A percentile compares a stretch with the other conserved stretches of the same genome.
These are phyloP conservation scores for Scedosporium apiospermum DNA, from an alignment of 2,329 filamentous ascomycete species.

Conservation along the genomic window DNA sequence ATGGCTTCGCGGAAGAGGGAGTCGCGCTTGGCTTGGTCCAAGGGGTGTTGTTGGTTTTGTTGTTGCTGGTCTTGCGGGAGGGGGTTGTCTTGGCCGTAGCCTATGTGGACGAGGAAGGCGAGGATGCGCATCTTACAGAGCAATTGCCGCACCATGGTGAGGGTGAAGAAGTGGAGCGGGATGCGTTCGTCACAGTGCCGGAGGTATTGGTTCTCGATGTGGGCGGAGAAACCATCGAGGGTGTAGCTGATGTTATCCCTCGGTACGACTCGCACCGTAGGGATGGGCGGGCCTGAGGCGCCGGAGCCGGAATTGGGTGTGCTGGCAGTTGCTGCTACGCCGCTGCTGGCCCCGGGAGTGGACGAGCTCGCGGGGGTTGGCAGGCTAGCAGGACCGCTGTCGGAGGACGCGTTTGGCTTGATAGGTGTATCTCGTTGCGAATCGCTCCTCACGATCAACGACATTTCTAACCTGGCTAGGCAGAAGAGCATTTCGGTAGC, in stretches of 20 bases:
- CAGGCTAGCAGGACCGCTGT: neutral
- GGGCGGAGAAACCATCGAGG: constrained; percentile 41
- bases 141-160: constrained; percentile 45
- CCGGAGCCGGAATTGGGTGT: constrained; percentile 15
- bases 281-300: constrained; percentile 16
- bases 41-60: constrained; percentile 14
- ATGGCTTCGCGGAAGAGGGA: constrained; percentile 44
- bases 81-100: constrained; percentile 17
- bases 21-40: constrained; percentile 39
- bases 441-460: constrained; percentile 41
- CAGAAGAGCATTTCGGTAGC: constrained; percentile 53
- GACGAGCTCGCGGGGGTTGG: neutral
- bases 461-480: constrained; percentile 46
- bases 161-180: constrained; percentile 48
- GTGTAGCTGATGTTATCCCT: constrained; percentile 39
- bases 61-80: too few relatives aligned
- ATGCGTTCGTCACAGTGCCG: constrained; percentile 48
- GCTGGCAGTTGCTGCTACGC: constrained; percentile 10
- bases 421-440: constrained; percentile 26
- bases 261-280: constrained; percentile 36
- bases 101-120: constrained; percentile 41
- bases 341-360: constrained; percentile 4
- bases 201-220: constrained; percentile 48
- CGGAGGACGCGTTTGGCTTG: constrained; percentile 6
- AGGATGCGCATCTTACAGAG: constrained; percentile 49